Evolutionary conservation across 2,329 filamentous ascomycete genomes (phyloP).

Genomic region (Penicillium frequentans): DNA sequence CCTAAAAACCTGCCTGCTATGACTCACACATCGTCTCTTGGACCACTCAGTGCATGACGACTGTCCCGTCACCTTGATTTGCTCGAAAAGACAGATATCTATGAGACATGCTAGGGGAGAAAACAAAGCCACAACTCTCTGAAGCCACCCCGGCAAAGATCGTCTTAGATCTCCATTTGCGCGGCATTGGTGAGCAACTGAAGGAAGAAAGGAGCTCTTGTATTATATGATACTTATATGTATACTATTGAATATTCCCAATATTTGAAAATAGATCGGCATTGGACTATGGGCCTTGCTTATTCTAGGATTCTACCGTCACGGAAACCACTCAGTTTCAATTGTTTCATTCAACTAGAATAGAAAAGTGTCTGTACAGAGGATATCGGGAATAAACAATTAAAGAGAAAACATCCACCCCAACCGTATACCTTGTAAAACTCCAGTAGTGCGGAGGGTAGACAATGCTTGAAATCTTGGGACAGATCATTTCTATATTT

Average conservation of each 20-base stretch:
- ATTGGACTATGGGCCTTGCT: too few species aligned
- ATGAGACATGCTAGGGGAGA: background rate
- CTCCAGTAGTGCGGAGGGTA: background rate
- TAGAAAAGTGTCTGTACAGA: background rate
- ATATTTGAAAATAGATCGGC: background rate
- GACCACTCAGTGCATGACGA: background rate
- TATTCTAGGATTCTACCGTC: too few species aligned
- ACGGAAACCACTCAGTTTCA: background rate
- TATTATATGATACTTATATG: background rate
- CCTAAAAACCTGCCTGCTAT: background rate
- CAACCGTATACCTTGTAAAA: background rate
- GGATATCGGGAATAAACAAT: background rate
- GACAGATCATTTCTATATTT: background rate
- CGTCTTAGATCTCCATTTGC: background rate
- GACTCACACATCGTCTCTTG: background rate
- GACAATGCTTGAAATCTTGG: background rate
- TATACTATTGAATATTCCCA: background rate
- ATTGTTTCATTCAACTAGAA: background rate
- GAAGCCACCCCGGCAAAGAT: background rate
- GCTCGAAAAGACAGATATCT: background rate
- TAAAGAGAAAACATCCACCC: background rate
- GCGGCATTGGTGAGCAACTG: background rate
- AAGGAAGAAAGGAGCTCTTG: background rate
- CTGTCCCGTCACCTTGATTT: background rate
- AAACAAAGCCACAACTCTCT: background rate